Conservation (phyloP, 2,329 filamentous ascomycete species). For the Aspergillus proliferans region DNA sequence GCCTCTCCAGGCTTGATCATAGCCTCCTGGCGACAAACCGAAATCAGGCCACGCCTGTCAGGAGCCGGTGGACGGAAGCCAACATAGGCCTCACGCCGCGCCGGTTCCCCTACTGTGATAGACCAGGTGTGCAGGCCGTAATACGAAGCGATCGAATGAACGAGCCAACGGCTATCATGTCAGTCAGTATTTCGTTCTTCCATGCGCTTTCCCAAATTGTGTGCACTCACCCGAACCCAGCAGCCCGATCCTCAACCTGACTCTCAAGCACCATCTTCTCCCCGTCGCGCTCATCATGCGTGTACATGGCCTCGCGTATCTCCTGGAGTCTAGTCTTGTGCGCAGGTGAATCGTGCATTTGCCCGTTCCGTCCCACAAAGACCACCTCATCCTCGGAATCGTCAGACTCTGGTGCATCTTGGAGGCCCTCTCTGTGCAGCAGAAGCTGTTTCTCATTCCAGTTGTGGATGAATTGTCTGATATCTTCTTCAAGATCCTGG, state of each 20-base stretch:
- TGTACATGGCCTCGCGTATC: slow-evolving; percentile 23
- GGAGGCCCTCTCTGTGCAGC: slow-evolving; percentile 40
- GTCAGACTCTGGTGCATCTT: slow-evolving; percentile 40
- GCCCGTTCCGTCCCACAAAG: slow-evolving; percentile 67
- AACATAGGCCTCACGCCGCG: slow-evolving; percentile 75
- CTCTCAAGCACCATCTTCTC: slow-evolving; percentile 77
- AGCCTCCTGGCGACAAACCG: slow-evolving; percentile 20
- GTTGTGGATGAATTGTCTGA: slow-evolving; percentile 64
- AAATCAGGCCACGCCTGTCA: slow-evolving; percentile 19
- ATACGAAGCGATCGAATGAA: slow-evolving; percentile 86
- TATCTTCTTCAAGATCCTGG: slow-evolving; percentile 76
- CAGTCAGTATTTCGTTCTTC: slow-evolving; percentile 10
- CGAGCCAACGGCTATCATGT: slow-evolving; percentile 69
- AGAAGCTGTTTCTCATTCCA: slow-evolving; percentile 52
- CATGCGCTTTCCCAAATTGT: neutral
- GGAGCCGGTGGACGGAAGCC: slow-evolving; percentile 48
- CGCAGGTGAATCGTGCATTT: slow-evolving; percentile 55
- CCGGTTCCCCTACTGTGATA: slow-evolving; percentile 63
- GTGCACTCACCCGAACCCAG: slow-evolving; percentile 68
- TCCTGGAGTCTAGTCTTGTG: slow-evolving; percentile 51
- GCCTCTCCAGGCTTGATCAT: slow-evolving; percentile 30
- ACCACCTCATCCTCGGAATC: slow-evolving; percentile 81
- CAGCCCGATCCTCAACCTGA: slow-evolving; percentile 65
- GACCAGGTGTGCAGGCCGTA: slow-evolving; percentile 84
- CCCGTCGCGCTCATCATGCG: slow-evolving; percentile 41